These are phyloP conservation scores for Osmanthus fragrans DNA, from an alignment of 257 asterid genomes.

Conservation along the genomic window DNA sequence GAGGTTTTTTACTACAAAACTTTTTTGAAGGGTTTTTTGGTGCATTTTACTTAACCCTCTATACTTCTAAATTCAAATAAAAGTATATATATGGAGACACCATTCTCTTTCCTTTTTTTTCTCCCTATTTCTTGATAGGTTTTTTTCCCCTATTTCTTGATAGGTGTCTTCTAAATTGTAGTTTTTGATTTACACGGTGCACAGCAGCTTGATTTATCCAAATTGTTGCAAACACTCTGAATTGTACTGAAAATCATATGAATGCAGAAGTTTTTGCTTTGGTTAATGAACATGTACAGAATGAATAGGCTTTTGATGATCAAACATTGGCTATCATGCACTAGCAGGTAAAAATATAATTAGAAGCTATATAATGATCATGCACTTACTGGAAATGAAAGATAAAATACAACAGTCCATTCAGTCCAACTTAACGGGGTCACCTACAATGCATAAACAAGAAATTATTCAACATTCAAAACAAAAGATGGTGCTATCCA, in stretches of 20 bases:
- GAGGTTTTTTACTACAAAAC: too few relatives aligned
- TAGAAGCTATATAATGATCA: not conserved
- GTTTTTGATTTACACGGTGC: not conserved
- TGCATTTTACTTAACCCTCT: not conserved
- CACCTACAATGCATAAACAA: slow-evolving; percentile 51
- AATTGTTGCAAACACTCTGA: not conserved
- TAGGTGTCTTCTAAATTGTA: not conserved
- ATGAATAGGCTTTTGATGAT: not conserved
- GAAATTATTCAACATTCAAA: slow-evolving; percentile 12
- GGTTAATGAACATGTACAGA: not conserved
- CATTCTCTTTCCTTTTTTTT: too few relatives aligned
- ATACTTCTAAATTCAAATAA: not conserved
- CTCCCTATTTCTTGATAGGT: not conserved
- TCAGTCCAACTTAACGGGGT: slow-evolving; percentile 90
- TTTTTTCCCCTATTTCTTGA: not conserved
- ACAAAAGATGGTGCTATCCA: not conserved
- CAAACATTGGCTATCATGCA: not conserved
- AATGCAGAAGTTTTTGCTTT: not conserved
- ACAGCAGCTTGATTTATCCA: not conserved
- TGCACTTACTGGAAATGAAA: slow-evolving; percentile 89
- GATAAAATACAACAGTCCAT: slow-evolving; percentile 82
- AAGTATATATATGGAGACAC: not conserved
- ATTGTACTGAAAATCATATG: not conserved
- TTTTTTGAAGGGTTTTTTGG: not conserved
- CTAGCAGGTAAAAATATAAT: not conserved